phyloP scores from a whole-genome alignment of 208 protist species.

The Strigomonas galati region DNA sequence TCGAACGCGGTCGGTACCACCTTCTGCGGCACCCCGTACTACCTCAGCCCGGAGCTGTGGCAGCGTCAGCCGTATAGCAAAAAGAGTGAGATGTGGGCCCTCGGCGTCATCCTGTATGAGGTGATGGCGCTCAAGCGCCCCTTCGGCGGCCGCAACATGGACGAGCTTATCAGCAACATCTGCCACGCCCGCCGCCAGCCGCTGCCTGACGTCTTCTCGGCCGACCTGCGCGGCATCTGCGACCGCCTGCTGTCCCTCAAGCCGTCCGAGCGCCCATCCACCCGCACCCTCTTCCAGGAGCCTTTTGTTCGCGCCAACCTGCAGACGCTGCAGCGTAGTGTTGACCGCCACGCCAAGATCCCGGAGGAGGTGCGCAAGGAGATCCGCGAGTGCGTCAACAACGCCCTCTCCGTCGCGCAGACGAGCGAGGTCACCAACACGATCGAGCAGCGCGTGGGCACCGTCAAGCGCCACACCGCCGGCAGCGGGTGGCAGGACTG shows the following conservation, averaged over 20 bases:
- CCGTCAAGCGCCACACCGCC: constrained; percentile 70
- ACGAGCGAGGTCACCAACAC: constrained; percentile 27
- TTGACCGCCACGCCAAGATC: constrained; percentile 69
- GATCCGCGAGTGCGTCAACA: constrained; percentile 56
- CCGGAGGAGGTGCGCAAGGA: constrained; percentile 49
- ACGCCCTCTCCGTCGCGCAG: constrained; percentile 41
- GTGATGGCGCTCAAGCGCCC: constrained; percentile 79
- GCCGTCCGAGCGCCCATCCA: constrained; percentile 49
- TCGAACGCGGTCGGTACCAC: constrained; percentile 83
- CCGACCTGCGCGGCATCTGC: constrained; percentile 50
- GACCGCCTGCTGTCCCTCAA: constrained; percentile 61
- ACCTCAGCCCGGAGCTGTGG: constrained; percentile 92
- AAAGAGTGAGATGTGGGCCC: constrained; percentile 92
- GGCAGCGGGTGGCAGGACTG: constrained; percentile 78
- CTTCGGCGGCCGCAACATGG: constrained; percentile 83
- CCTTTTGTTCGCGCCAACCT: constrained; percentile 61
- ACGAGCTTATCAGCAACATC: constrained; percentile 85
- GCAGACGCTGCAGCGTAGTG: constrained; percentile 70
- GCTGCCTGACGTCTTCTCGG: constrained; percentile 43
- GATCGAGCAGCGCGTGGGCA: constrained; percentile 36
- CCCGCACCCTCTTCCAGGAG: constrained; percentile 64
- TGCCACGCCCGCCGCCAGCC: constrained; percentile 47
- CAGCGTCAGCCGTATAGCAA: constrained; percentile 90
- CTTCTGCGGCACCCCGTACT: constrained; percentile 90
- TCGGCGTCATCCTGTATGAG: constrained; percentile 86